These are phyloP conservation scores for Colletotrichum sp. DNA, from an alignment of 2,329 filamentous ascomycete genomes.

Conservation along the genomic window DNA sequence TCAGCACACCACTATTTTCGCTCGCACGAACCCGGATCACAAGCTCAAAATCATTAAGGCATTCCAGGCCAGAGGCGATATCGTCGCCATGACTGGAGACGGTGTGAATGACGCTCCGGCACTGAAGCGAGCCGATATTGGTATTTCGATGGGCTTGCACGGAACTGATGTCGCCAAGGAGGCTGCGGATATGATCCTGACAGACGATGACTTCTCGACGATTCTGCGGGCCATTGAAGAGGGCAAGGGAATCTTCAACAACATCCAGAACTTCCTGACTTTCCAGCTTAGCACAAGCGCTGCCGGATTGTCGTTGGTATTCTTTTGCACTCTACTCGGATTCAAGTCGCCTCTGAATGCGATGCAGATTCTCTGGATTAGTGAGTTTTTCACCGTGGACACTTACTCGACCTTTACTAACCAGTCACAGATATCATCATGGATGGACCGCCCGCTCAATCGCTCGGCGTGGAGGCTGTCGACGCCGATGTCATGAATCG, in stretches of 20 bases:
- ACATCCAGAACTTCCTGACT: conserved; percentile 98
- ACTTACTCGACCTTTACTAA: conserved; percentile 15
- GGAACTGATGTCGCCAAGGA: conserved; percentile 98
- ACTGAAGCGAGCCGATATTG: conserved; percentile 96
- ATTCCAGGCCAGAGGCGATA: conserved; percentile 89
- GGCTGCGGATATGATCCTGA: conserved; percentile 91
- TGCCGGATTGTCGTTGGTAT: conserved; percentile 87
- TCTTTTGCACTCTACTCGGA: conserved; percentile 90
- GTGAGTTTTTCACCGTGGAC: conserved; percentile 60
- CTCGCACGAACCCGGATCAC: conserved; percentile 94
- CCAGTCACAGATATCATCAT: conserved; percentile 85
- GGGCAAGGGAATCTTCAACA: conserved; percentile 99
- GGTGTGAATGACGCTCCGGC: conserved; percentile 98
- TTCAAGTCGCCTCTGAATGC: conserved; percentile 96
- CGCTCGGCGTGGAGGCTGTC: conserved; percentile 92
- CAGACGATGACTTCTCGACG: conserved; percentile 87
- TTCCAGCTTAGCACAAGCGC: conserved; percentile 98
- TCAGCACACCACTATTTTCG: conserved; percentile 90
- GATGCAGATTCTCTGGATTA: conserved; percentile 99
- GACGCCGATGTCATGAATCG: conserved; percentile 93
- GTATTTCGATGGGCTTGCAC: conserved; percentile 93
- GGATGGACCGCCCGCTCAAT: conserved; percentile 98
- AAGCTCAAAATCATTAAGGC: conserved; percentile 97
- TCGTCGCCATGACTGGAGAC: conserved; percentile 98
- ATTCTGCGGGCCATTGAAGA: conserved; percentile 97